Evolutionary conservation across 176 grass and related monocot genomes (phyloP).

Genomic region (Thalia dealbata): DNA sequence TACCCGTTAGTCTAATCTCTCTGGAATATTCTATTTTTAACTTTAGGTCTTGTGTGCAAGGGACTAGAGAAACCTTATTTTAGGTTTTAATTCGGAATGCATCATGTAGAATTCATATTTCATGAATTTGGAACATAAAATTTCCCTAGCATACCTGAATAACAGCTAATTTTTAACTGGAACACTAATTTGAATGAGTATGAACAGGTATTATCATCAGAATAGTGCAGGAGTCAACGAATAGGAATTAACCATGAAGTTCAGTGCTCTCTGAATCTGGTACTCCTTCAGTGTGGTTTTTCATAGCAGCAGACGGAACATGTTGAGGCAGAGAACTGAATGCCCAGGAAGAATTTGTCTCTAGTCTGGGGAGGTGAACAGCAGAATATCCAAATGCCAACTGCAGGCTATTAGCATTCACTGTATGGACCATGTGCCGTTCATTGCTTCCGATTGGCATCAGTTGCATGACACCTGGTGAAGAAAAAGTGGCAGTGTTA

Average conservation of each 20-base stretch:
- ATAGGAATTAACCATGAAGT: conserved; percentile 41
- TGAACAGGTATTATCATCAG: too few relatives aligned
- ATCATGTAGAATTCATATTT: too few relatives aligned
- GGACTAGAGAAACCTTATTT: too few relatives aligned
- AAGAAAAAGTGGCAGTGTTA: conserved; percentile 31
- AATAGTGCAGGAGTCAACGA: background rate
- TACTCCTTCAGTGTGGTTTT: conserved; percentile 18
- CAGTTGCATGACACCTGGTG: conserved; percentile 40
- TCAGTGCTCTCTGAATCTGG: conserved; percentile 26
- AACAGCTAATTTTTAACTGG: background rate
- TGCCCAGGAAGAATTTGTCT: conserved; percentile 82
- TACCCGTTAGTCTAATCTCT: too few relatives aligned
- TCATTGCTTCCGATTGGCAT: conserved; percentile 45
- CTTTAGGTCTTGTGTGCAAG: too few relatives aligned
- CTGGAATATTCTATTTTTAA: too few relatives aligned
- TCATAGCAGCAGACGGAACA: conserved; percentile 31
- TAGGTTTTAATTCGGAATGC: too few relatives aligned
- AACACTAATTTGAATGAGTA: background rate
- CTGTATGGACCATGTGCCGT: conserved; percentile 18
- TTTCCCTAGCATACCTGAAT: too few relatives aligned
- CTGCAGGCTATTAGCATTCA: conserved; percentile 26
- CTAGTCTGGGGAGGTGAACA: conserved; percentile 73
- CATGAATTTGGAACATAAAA: too few relatives aligned
- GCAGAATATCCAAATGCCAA: conserved; percentile 79
- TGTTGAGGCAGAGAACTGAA: conserved; percentile 44